These are phyloP conservation scores for Pythium dissotocum DNA, from an alignment of 352 stramenopile genomes.

Conservation along the genomic window DNA sequence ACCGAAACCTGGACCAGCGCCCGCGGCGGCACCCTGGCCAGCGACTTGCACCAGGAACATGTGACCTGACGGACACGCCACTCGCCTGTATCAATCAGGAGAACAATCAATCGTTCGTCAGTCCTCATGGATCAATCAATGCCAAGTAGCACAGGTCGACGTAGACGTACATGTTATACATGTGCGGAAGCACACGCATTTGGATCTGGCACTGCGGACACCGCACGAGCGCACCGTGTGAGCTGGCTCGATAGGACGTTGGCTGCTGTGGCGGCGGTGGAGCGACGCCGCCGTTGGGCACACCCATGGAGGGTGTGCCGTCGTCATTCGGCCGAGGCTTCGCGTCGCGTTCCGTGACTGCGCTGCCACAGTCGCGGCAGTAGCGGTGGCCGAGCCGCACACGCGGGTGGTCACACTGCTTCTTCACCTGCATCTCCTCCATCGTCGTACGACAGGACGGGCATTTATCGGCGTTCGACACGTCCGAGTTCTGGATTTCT, in stretches of 20 bases:
- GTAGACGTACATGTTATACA: constrained; percentile 87
- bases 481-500: constrained; percentile 77
- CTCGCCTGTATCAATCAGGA: constrained; percentile 42
- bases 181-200: constrained; percentile 85
- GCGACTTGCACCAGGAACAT: constrained; percentile 88
- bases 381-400: constrained; percentile 77
- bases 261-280: constrained; percentile 38
- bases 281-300: neutral
- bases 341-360: constrained; percentile 63
- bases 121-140: neutral
- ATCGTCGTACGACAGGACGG: constrained; percentile 76
- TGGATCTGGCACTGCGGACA: constrained; percentile 87
- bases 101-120: constrained; percentile 1
- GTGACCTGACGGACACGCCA: constrained; percentile 80
- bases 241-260: constrained; percentile 74
- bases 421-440: constrained; percentile 83
- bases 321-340: constrained; percentile 58
- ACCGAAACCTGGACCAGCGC: neutral
- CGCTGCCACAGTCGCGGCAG: constrained; percentile 70
- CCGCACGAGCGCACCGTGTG: constrained; percentile 81
- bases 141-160: neutral
- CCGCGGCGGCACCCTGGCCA: constrained; percentile 22
- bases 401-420: constrained; percentile 83
- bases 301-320: constrained; percentile 1
- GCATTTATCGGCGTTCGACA: constrained; percentile 84